phyloP scores from a whole-genome alignment of 2,329 filamentous ascomycete genomes.

The Colletotrichum zoysiae region DNA sequence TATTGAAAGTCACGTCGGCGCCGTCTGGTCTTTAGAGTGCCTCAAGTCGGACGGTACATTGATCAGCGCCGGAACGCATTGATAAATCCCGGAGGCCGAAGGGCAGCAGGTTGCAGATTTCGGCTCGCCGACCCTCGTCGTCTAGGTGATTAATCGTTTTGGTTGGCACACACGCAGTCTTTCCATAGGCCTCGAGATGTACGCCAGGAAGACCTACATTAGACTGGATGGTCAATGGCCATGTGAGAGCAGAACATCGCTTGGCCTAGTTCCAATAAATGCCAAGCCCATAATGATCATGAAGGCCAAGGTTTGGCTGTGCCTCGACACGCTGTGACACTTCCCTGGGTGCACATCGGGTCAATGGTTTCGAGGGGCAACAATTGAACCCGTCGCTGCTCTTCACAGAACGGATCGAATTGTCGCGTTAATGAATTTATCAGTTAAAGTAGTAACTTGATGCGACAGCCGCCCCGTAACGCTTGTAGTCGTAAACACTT shows the following conservation, averaged over 20 bases:
- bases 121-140: not conserved
- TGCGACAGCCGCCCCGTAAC: rapidly evolving
- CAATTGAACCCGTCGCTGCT: not conserved
- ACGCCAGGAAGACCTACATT: not conserved
- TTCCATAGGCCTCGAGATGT: not conserved
- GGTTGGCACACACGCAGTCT: not conserved
- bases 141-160: too few relatives aligned
- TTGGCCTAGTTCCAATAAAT: too few relatives aligned
- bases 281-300: not conserved
- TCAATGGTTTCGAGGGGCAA: too few relatives aligned
- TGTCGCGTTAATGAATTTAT: too few relatives aligned
- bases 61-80: not conserved
- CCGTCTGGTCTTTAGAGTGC: not conserved
- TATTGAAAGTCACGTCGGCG: not conserved
- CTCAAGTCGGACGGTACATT: not conserved
- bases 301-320: not conserved
- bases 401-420: not conserved
- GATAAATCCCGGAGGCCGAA: not conserved
- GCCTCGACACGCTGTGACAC: not conserved
- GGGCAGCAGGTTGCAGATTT: not conserved
- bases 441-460: too few relatives aligned
- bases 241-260: not conserved
- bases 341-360: too few relatives aligned
- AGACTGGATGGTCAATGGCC: not conserved
- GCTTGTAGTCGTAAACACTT: not conserved